phyloP scores from a whole-genome alignment of 306 rosid species.

The Pyrus betulifolia region DNA sequence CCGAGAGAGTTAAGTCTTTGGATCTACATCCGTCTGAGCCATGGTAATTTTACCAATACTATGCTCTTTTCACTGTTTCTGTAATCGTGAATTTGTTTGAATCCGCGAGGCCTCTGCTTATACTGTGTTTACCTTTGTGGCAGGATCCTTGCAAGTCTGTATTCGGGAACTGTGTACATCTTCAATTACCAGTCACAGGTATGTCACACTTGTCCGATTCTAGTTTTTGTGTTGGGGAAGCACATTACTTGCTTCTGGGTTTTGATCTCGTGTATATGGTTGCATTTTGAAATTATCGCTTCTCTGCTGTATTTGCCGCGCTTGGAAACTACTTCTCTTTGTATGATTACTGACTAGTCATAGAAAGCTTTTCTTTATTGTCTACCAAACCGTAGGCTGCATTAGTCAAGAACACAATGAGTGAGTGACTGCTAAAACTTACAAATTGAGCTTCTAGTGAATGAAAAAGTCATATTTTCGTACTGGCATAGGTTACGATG shows the following conservation, averaged over 20 bases:
- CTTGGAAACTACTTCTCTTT: background rate
- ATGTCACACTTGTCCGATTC: background rate
- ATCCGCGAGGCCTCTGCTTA: background rate
- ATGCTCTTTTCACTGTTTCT: background rate
- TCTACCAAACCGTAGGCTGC: background rate
- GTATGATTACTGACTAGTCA: background rate
- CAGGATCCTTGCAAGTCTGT: conserved; percentile 96
- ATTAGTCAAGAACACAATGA: background rate
- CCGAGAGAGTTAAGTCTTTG: conserved; percentile 30
- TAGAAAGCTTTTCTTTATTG: background rate
- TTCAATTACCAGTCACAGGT: conserved; percentile 98
- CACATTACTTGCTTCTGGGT: background rate
- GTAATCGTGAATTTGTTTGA: background rate
- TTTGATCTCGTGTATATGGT: background rate
- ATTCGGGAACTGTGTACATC: conserved; percentile 88
- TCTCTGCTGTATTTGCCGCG: background rate
- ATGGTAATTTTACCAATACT: conserved; percentile 9
- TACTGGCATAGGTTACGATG: background rate
- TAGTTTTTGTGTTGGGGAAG: background rate
- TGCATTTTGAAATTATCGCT: background rate
- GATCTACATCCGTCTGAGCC: conserved; percentile 38
- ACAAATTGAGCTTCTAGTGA: background rate
- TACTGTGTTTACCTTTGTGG: background rate
- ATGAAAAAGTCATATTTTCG: background rate
- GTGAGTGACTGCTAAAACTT: background rate